Evolutionary conservation across 495 filamentous ascomycete genomes (phyloP), one percentile per base, ranked within the genome.

Genomic region (Podospora pseudoanserina): DNA sequence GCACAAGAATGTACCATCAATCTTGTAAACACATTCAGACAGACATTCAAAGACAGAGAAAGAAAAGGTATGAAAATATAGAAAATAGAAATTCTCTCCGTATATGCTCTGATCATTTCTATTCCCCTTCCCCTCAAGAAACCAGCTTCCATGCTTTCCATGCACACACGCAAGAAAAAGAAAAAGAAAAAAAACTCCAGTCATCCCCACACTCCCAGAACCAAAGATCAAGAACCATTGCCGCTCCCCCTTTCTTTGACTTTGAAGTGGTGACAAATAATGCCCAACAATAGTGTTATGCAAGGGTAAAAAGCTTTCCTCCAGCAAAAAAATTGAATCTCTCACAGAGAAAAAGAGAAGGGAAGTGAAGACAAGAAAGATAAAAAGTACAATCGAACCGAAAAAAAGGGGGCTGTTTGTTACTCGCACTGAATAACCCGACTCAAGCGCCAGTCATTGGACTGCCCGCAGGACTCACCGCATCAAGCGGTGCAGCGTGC

Each of bases 401-500:
- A 44, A n/a, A 9, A 18, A 18, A 54, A 19, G 39, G 9, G 18
- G 30, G 3, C 18, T 0, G n/a, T n/a, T 44, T 49, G 39, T 16
- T 49, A 18, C 39, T 49, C 39, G 39, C 15, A 49, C 39, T 11
- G 7, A 49, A 16, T 49, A 49, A 32, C 7, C 13, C 16, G 16
- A 28, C 34, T 20, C 61, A 63, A 39, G 27, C 7, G 2, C 30
- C 65, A 9, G n/a, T 49, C 56, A 76, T 20, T 34, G 82, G 78
- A 66, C 79, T 83, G 34, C 67, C 71, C 23, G 75, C 59, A 2
- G 85, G 83, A 72, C 80, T 83, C 26, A 90, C 82, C 23, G 82
- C 82, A 71, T 92, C 89, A 63, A 96, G 74, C 6, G 91, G 90
- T 39, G 90, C 92, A 15, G 90, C 86, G 73, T 96, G 92, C 59